Conservation (phyloP, 2,329 filamentous ascomycete genomes). For the Samsoniella hepiali region DNA sequence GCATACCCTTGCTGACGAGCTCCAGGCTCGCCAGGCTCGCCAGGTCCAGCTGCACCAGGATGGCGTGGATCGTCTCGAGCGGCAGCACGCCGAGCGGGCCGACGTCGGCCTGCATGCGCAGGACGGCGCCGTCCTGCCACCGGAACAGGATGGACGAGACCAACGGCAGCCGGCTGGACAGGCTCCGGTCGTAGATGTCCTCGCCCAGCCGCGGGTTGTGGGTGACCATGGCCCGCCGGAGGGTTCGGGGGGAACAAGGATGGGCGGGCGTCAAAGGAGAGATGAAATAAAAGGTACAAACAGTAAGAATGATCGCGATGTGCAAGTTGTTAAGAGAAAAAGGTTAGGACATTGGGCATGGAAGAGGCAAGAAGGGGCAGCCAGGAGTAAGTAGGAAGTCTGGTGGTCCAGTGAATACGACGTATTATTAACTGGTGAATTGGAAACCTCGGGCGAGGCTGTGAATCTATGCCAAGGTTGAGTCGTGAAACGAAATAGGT, state of each 20-base stretch:
- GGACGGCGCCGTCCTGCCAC: not conserved
- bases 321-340: too few species aligned
- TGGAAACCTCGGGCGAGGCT: too few species aligned
- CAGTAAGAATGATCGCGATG: not conserved
- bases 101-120: not conserved
- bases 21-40: not conserved
- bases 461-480: too few species aligned
- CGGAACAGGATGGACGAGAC: not conserved
- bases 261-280: not conserved
- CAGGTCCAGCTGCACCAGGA: not conserved
- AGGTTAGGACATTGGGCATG: too few species aligned
- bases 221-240: not conserved
- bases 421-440: not conserved
- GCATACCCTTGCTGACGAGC: not conserved
- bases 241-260: not conserved
- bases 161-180: not conserved
- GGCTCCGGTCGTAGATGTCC: not conserved
- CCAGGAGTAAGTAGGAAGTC: not conserved
- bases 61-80: not conserved
- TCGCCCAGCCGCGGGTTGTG: not conserved
- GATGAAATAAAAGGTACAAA: not conserved
- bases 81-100: not conserved
- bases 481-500: too few species aligned
- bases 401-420: not conserved
- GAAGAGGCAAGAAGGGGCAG: not conserved